These are phyloP conservation scores for Colletotrichum navitas DNA, from an alignment of 2,329 filamentous ascomycete species.

Conservation along the genomic window DNA sequence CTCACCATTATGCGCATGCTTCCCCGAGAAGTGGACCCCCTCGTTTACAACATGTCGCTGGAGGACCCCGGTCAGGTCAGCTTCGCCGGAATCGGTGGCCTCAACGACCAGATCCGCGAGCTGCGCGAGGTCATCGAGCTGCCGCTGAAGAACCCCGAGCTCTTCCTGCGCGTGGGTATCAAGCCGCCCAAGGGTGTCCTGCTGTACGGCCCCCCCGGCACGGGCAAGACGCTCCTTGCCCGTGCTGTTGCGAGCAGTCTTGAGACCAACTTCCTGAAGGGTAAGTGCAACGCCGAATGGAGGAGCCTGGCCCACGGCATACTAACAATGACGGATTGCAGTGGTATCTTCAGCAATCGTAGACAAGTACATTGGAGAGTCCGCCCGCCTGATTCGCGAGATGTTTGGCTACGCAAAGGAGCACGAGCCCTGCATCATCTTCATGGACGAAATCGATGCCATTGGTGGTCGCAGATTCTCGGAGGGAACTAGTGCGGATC, in stretches of 20 bases:
- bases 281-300: slow-evolving; percentile 62
- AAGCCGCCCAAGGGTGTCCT: slow-evolving; percentile 98
- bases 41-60: slow-evolving; percentile 99
- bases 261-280: slow-evolving; percentile 98
- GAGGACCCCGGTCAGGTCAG: slow-evolving; percentile 98
- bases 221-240: slow-evolving; percentile 94
- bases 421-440: slow-evolving; percentile 99
- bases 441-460: slow-evolving; percentile 99
- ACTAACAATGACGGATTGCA: slow-evolving; percentile 53
- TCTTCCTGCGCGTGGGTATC: slow-evolving; percentile 96
- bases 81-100: slow-evolving; percentile 95
- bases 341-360: slow-evolving; percentile 99
- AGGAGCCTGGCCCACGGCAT: neutral
- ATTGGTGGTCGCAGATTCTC: slow-evolving; percentile 97
- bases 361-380: slow-evolving; percentile 99
- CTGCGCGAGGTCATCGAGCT: slow-evolving; percentile 97
- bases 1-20: slow-evolving; percentile 99
- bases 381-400: slow-evolving; percentile 94
- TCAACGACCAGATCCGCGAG: slow-evolving; percentile 99
- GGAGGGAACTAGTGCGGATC: slow-evolving; percentile 96
- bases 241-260: slow-evolving; percentile 95
- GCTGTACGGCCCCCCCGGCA: slow-evolving; percentile 95
- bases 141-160: slow-evolving; percentile 97
- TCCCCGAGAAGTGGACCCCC: slow-evolving; percentile 95
- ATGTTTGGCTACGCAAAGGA: slow-evolving; percentile 99